These are phyloP conservation scores for Petunia axillaris DNA, from an alignment of 257 asterid genomes.

Conservation along the genomic window DNA sequence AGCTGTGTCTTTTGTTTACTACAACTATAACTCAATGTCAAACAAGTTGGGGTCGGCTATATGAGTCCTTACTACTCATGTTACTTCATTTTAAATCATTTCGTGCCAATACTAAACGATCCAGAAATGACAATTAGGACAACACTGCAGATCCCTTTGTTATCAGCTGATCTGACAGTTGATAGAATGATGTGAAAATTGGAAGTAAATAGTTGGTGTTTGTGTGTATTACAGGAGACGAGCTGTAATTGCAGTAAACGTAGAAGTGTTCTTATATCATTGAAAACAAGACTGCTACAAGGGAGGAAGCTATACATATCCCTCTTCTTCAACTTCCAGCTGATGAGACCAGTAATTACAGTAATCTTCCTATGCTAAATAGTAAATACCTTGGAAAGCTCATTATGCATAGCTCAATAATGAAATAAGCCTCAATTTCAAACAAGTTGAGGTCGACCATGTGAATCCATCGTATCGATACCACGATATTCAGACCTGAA, in stretches of 20 bases:
- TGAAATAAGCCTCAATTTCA: not conserved
- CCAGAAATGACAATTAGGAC: too few relatives aligned
- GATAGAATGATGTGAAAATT: too few relatives aligned
- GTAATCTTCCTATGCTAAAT: not conserved
- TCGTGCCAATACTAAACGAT: too few relatives aligned
- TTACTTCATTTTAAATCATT: too few relatives aligned
- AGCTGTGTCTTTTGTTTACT: too few relatives aligned
- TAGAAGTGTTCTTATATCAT: not conserved
- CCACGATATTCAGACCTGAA: not conserved
- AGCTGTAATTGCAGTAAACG: not conserved
- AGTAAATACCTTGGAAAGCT: not conserved
- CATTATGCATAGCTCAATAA: not conserved
- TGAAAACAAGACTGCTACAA: not conserved
- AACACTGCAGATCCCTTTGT: too few relatives aligned
- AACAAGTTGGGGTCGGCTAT: too few relatives aligned
- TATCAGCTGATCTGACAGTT: too few relatives aligned
- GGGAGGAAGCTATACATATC: not conserved
- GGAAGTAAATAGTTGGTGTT: too few relatives aligned
- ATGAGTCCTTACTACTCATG: too few relatives aligned
- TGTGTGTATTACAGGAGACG: too few relatives aligned
- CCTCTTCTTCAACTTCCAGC: not conserved
- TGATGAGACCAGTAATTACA: not conserved
- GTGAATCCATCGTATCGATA: not conserved
- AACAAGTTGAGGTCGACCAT: not conserved
- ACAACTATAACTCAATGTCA: too few relatives aligned